These are phyloP conservation scores for Penicillium turbatum DNA, from an alignment of 495 filamentous ascomycete species.

Conservation along the genomic window DNA sequence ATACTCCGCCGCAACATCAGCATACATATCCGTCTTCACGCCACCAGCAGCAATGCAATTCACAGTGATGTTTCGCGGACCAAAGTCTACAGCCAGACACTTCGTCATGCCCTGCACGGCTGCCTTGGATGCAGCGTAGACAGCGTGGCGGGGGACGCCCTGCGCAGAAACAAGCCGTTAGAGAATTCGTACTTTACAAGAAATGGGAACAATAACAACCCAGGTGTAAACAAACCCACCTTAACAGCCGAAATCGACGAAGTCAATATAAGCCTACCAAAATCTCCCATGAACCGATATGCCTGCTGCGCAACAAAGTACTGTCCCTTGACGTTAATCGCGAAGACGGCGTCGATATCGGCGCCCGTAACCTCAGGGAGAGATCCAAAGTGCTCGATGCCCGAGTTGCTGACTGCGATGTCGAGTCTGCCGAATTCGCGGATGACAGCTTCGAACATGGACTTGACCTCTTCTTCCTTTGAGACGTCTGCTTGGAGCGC, in stretches of 20 bases:
- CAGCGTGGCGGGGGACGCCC: slow-evolving; percentile 27
- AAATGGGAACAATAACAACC: background rate
- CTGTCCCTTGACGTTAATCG: slow-evolving; percentile 53
- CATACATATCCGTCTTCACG: slow-evolving; percentile 36
- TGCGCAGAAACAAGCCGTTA: background rate
- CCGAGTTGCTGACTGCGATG: slow-evolving; percentile 51
- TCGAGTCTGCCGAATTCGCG: slow-evolving; percentile 39
- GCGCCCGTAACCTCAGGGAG: slow-evolving; percentile 45
- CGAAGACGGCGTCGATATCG: slow-evolving; percentile 52
- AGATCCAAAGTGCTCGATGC: slow-evolving; percentile 49
- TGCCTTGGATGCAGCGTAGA: slow-evolving; percentile 53
- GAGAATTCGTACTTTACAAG: background rate
- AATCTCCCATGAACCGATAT: slow-evolving; percentile 54
- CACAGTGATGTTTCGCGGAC: slow-evolving; percentile 45
- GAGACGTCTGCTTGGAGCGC: slow-evolving; percentile 51
- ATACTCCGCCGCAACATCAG: slow-evolving; percentile 36
- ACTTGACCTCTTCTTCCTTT: slow-evolving; percentile 36
- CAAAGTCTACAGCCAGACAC: slow-evolving; percentile 52
- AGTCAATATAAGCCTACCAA: slow-evolving; percentile 29
- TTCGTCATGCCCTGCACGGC: slow-evolving; percentile 53
- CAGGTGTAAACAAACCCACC: slow-evolving; percentile 9
- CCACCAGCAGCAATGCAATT: slow-evolving; percentile 53
- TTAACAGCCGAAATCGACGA: slow-evolving; percentile 32
- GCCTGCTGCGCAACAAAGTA: slow-evolving; percentile 66
- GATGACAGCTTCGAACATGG: slow-evolving; percentile 43